Base-by-base conservation (phyloP, 1,139 yeast genomes). In the Suzukiozyma palmioleophila region DNA sequence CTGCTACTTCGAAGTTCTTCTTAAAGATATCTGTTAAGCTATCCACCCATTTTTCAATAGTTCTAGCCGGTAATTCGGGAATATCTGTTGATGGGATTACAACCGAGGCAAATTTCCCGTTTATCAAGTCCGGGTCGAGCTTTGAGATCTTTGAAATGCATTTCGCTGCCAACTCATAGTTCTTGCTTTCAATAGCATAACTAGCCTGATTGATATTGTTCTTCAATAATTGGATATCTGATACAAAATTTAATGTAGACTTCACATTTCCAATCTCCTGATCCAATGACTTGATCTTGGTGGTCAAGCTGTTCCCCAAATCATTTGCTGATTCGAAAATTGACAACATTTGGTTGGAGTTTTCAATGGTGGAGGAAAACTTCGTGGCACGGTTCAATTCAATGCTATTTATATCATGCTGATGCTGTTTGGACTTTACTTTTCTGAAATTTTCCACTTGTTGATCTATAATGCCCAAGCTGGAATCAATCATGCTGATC, bases 1-100 rank as follows among this genome's bases (percentile, higher is more conserved):
- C 85, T 1, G 97, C 96, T 30, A 70, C 72, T 35, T 72, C 72
- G 58, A 92, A 92, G 48, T 81, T 82, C 3, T 66, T 56, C 36
- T 73, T 62, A 53, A 89, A 89, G 2, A 80, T 63, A 2, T 58
- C 58, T 2, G 79, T 79, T 42, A 90, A 67, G 33, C 79, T 72
- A 1, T 64, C 64, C 3, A 79, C 73, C 77, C 95, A 87, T 13
- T 67, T 68, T 1, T 63, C 56, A 1, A 92, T 54, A 0, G 85
- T 66, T 1, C 64, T 73, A 11, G 62, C 58, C 0, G 98, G 97
- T 39, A 75, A 66, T 41, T 87, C 95, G 0, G 97, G 96, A n/a
- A 89, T 73, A 39, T 87, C 95, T 8, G 86, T 72, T 0, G 95
- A 81, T 0, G 99, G 98, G n/a, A 92, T 92, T 52, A 86, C 87